Percentiles rank a stretch among this genome's conserved stretches.
phyloP scores from a whole-genome alignment of 345 rosid genomes.

The Mallotus nudiflorus region DNA sequence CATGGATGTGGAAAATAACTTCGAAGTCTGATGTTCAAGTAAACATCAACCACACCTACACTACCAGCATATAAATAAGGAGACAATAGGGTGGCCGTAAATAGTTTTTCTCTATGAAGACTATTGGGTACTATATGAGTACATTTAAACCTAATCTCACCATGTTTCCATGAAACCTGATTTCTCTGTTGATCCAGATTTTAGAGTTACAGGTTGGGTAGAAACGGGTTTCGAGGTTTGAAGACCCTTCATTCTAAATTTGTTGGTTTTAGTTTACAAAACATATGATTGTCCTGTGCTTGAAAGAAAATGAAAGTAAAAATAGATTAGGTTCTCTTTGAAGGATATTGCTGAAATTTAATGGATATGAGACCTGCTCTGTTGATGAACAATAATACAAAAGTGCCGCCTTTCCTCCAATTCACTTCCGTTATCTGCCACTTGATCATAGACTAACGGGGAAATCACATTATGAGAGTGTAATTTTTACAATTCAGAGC shows the following conservation, averaged over 20 bases:
- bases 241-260: conserved; percentile 25
- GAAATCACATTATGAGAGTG: too few relatives aligned
- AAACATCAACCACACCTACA: conserved; percentile 8
- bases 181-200: conserved; percentile 9
- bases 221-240: conserved; percentile 12
- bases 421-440: neutral
- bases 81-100: neutral
- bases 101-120: conserved; percentile 1
- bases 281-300: conserved; percentile 7
- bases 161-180: conserved; percentile 13
- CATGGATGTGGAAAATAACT: conserved; percentile 35
- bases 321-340: conserved; percentile 5
- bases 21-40: conserved; percentile 41
- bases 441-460: too few relatives aligned
- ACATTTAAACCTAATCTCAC: neutral
- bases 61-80: conserved; percentile 34
- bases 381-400: conserved; percentile 17
- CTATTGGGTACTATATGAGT: conserved; percentile 1
- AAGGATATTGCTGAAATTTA: neutral
- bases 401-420: conserved; percentile 15
- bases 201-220: conserved; percentile 7
- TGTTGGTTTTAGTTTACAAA: conserved; percentile 15
- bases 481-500: too few relatives aligned
- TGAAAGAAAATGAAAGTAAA: conserved; percentile 14
- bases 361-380: conserved; percentile 12